phyloP scores from a whole-genome alignment of 768 basidiomycete genomes.

The Agrocybe praecox region DNA sequence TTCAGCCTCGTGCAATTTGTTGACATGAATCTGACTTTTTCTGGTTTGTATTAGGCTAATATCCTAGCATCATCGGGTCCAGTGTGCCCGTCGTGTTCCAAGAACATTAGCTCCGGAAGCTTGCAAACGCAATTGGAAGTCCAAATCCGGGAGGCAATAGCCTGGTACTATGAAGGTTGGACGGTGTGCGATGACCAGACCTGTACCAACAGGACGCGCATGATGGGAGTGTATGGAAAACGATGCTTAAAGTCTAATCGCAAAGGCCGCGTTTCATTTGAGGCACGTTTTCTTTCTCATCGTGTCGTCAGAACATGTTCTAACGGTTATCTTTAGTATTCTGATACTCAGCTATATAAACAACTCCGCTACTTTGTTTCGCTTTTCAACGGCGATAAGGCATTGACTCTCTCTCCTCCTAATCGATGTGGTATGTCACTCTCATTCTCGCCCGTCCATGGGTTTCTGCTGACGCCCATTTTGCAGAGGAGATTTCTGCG shows the following conservation, averaged over 20 bases:
- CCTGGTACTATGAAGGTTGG: constrained; percentile 89
- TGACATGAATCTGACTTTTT: background rate
- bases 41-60: constrained; percentile 49
- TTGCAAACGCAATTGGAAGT: constrained; percentile 84
- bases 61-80: constrained; percentile 68
- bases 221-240: constrained; percentile 91
- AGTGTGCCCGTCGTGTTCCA: constrained; percentile 69
- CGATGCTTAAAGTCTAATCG: constrained; percentile 76
- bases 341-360: constrained; percentile 83
- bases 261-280: constrained; percentile 69
- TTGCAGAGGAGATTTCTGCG: constrained; percentile 19
- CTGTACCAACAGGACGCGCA: constrained; percentile 84
- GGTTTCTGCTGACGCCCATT: background rate
- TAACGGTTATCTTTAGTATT: constrained; percentile 57
- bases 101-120: constrained; percentile 54
- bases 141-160: constrained; percentile 78
- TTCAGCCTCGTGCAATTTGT: background rate
- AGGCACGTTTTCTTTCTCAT: constrained; percentile 50
- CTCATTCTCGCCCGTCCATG: background rate
- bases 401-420: constrained; percentile 48
- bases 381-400: constrained; percentile 77
- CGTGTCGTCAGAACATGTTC: background rate
- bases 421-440: constrained; percentile 36
- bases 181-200: constrained; percentile 84
- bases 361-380: constrained; percentile 84